Conservation (phyloP, 2,329 filamentous ascomycete genomes). For the Colletotrichum zoysiae region DNA sequence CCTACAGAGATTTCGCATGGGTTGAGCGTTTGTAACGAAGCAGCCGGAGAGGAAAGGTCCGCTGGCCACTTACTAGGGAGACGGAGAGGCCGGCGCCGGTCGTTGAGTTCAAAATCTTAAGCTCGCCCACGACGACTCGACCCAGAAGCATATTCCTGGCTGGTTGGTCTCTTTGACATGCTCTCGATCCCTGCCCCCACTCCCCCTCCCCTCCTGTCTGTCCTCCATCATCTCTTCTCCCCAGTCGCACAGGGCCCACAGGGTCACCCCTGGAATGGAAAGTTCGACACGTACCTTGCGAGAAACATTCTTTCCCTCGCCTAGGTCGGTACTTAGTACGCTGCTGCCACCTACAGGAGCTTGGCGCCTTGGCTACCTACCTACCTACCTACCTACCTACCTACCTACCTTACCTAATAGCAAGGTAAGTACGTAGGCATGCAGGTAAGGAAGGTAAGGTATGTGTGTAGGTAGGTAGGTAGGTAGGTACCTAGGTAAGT, state of each 20-base stretch:
- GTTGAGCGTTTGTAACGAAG: background rate
- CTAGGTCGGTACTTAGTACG: background rate
- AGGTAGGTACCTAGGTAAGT: no score
- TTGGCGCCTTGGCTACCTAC: no score
- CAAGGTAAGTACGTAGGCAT: no score
- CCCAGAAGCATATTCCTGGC: background rate
- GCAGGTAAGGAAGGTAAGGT: background rate
- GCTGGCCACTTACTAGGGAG: constrained; percentile 9
- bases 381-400: no score
- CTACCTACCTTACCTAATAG: no score
- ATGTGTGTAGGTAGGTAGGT: no score
- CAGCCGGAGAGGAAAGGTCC: constrained; percentile 8
- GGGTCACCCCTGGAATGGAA: constrained; percentile 21
- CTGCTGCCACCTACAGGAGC: no score
- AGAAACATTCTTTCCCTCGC: constrained; percentile 18
- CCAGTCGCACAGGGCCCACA: constrained; percentile 26
- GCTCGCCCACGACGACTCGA: background rate
- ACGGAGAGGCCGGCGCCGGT: constrained; percentile 9
- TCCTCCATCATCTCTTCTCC: constrained; percentile 35
- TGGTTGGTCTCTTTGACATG: constrained; percentile 7
- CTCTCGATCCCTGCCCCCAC: constrained; percentile 16
- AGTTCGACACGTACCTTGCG: constrained; percentile 24
- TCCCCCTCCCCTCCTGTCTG: background rate
- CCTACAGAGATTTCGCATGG: no score
- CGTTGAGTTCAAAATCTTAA: constrained; percentile 13